Evolutionary conservation across 805 yeast genomes (phyloP), one percentile per base, ranked within the genome.

Genomic region (Yamadazyma akitaensis): DNA sequence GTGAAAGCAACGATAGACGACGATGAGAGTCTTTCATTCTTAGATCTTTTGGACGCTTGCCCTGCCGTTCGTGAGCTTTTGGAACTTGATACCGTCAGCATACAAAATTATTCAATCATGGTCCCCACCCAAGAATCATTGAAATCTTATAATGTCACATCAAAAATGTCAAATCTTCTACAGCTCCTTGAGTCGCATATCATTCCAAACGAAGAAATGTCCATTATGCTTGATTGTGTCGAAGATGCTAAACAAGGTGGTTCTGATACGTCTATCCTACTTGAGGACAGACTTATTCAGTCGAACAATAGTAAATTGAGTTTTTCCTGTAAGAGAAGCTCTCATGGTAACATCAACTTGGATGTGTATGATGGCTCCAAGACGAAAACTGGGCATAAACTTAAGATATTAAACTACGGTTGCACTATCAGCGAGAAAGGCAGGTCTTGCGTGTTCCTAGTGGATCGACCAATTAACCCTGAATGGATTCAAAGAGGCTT

Each of bases 81-180:
- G 4, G 59, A 68, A 2, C 59, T 70, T 19, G 65, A 54, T 24
- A 49, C 31, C 2, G 26, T 41, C 2, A 42, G 32, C 5, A 43
- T 46, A 8, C 61, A 24, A 63, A 70, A 41, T 74, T 70, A 56
- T 46, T 87, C 97, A 0, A 61, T 90, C n/a, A 63, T 91, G 21
- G 76, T 89, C 0, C 97, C 98, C 0, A 74, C 84, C 0, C 65
- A 79, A 2, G 73, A 75, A 14, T 79, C 89, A 0, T 60, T 89
- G 48, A 54, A 60, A 9, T 65, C 72, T 50, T 80, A 73, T 31
- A 84, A 80, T 53, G 73, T 77, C 44, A 75, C 79, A 24, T 56
- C 66, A 5, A 65, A 64, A 26, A 68, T 69, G 38, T 60, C 65
- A 1, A 68, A 72, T 14, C 61, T 88, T 28, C 70, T 71, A 36